Base-by-base conservation (phyloP, 352 stramenopile species). In the Aphanomyces stellatus region DNA sequence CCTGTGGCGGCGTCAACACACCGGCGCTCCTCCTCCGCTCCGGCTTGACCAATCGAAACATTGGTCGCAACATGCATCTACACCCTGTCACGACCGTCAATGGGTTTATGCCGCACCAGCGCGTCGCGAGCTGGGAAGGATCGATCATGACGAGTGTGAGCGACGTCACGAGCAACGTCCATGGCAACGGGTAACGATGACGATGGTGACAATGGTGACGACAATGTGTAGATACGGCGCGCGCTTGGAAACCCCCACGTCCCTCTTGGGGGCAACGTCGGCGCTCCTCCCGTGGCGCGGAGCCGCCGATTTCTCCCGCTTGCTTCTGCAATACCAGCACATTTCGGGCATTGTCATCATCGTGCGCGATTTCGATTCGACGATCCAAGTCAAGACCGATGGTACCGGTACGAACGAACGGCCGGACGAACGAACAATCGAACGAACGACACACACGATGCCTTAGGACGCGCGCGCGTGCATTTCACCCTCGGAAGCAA, bases 121-220 rank as follows among this genome's bases (percentile, higher is more conserved):
- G 56, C 22, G 43, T 78, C 24, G 37, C 68, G 33, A 43, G 37
- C 3, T 76, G 65, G 51, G n/a, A 62, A 27, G 73, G 73, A 13
- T 56, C 73, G 30, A 64, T 72, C 41, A 71, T 75, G 71, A 76
- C 73, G 1, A 70, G 56, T 43, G 68, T 76, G 19, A 74, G 61
- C 33, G 68, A 43, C 19, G 57, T 69, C 22, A 62, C 72, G 48
- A 30, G 51, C 27, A 46, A 71, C 27, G 30, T 65, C 17, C 57
- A 78, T 65, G 65, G 65, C n/a, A 22, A 67, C 25, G 60, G 60
- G 60, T 67, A 42, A 1, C 3, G 19, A 5, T 65, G 33, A 8
- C 19, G 17, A 17, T 35, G 35, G 24, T 34, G 5, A 0, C 5
- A 2, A 35, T 15, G 41, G 17, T 10, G 27, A 19, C 10, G 35